These are phyloP conservation scores for Neodidymelliopsis sp. DNA, from an alignment of 2,329 filamentous ascomycete genomes.

Conservation along the genomic window DNA sequence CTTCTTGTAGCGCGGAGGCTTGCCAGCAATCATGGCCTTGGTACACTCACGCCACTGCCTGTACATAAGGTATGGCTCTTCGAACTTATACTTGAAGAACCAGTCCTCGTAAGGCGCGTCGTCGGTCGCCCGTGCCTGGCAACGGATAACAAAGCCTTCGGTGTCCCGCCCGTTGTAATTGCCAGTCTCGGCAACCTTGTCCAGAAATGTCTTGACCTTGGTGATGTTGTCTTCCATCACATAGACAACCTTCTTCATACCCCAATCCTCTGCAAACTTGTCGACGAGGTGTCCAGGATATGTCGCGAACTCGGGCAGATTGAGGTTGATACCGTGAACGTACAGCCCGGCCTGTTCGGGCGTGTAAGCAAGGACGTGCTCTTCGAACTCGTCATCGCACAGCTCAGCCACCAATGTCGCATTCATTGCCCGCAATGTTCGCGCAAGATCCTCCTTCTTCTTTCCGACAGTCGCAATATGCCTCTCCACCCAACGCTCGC, in stretches of 20 bases:
- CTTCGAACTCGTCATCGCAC: constrained; percentile 95
- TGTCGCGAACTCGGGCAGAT: constrained; percentile 89
- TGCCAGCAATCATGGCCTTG: constrained; percentile 81
- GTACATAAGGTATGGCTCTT: constrained; percentile 98
- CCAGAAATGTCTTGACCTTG: constrained; percentile 80
- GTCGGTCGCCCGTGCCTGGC: constrained; percentile 68
- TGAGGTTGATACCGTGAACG: constrained; percentile 94
- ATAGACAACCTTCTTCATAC: constrained; percentile 87
- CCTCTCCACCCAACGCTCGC: constrained; percentile 80
- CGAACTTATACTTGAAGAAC: constrained; percentile 99
- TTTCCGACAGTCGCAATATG: constrained; percentile 82
- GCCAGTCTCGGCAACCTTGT: constrained; percentile 85
- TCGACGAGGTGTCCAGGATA: constrained; percentile 86
- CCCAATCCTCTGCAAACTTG: constrained; percentile 89
- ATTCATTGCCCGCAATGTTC: constrained; percentile 78
- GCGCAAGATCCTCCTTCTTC: constrained; percentile 79
- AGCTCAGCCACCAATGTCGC: constrained; percentile 95
- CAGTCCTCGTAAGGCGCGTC: constrained; percentile 77
- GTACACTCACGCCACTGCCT: constrained; percentile 98
- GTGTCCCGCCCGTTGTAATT: constrained; percentile 91
- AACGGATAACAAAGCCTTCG: constrained; percentile 95
- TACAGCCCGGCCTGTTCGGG: constrained; percentile 87
- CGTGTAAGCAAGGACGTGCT: constrained; percentile 91
- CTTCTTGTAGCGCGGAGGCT: constrained; percentile 80
- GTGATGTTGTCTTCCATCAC: constrained; percentile 77